Evolutionary conservation across 345 rosid species (phyloP).

Genomic region (Atalantia buxifolia): DNA sequence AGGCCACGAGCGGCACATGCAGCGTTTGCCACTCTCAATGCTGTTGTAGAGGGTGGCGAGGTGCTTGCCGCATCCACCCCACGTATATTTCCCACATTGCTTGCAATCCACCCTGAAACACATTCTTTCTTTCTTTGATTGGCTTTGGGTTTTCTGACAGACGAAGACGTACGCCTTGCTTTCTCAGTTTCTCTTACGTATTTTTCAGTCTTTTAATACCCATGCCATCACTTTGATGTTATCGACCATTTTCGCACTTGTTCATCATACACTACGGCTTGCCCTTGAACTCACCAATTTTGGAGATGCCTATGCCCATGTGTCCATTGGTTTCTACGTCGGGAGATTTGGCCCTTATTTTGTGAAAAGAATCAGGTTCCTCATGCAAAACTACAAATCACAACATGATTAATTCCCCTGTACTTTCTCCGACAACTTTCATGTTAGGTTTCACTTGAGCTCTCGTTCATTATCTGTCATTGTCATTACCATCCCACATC

Average conservation of each 20-base stretch:
- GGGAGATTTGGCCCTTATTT: not conserved
- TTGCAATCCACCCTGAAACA: slow-evolving; percentile 48
- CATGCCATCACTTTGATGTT: not conserved
- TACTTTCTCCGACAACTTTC: not conserved
- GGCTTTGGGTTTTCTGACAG: too few relatives aligned
- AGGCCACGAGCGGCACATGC: slow-evolving; percentile 61
- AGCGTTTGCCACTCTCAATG: slow-evolving; percentile 51
- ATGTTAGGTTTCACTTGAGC: not conserved
- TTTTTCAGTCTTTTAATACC: not conserved
- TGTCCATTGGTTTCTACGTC: not conserved
- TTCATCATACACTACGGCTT: not conserved
- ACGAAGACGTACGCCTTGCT: too few relatives aligned
- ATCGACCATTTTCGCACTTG: not conserved
- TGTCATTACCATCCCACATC: not conserved
- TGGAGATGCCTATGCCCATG: not conserved
- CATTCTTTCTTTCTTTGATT: slow-evolving; percentile 13
- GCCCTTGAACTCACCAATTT: not conserved
- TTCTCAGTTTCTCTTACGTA: not conserved
- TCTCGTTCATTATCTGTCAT: not conserved
- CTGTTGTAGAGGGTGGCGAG: slow-evolving; percentile 30
- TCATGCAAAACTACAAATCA: not conserved
- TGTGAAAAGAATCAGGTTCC: not conserved
- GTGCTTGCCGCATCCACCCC: slow-evolving; percentile 59
- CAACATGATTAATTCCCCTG: not conserved
- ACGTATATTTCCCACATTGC: slow-evolving; percentile 36